phyloP scores from a whole-genome alignment of 2,329 filamentous ascomycete genomes.

The Fusarium scirpi region DNA sequence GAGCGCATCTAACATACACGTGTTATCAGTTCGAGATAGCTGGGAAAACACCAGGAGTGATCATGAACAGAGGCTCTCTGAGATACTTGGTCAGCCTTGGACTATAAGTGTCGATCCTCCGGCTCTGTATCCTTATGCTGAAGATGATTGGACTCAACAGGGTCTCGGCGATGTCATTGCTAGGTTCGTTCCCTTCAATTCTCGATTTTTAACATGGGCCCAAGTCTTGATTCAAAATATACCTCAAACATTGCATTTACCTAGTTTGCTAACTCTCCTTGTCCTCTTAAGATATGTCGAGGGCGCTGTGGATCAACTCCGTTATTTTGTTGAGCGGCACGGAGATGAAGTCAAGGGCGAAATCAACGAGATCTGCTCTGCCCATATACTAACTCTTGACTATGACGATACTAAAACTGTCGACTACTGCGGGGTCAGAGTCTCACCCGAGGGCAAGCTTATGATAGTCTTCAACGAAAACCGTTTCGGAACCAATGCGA shows the following conservation, averaged over 20 bases:
- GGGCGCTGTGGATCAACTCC: constrained; percentile 56
- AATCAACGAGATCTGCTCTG: constrained; percentile 60
- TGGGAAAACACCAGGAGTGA: constrained; percentile 62
- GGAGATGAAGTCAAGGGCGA: constrained; percentile 58
- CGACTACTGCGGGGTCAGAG: constrained; percentile 58
- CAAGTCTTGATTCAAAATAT: neutral
- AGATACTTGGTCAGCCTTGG: constrained; percentile 61
- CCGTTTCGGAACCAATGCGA: constrained; percentile 60
- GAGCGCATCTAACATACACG: neutral
- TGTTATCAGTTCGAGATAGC: constrained; percentile 61
- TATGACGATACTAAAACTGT: constrained; percentile 58
- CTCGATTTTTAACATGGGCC: neutral
- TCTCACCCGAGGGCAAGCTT: constrained; percentile 59
- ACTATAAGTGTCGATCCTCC: constrained; percentile 62
- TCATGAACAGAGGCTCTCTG: constrained; percentile 58
- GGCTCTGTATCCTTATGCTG: constrained; percentile 61
- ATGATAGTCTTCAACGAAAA: constrained; percentile 60
- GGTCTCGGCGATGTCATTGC: constrained; percentile 59
- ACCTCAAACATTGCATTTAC: neutral
- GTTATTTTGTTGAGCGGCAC: constrained; percentile 53
- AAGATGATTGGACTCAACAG: constrained; percentile 55
- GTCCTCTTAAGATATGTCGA: constrained; percentile 57
- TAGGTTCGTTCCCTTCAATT: constrained; percentile 49
- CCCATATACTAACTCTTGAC: constrained; percentile 61
- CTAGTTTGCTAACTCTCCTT: neutral